Evolutionary conservation across 2,329 filamentous ascomycete species (phyloP).

Genomic region (Ophiosphaerella herpotricha): DNA sequence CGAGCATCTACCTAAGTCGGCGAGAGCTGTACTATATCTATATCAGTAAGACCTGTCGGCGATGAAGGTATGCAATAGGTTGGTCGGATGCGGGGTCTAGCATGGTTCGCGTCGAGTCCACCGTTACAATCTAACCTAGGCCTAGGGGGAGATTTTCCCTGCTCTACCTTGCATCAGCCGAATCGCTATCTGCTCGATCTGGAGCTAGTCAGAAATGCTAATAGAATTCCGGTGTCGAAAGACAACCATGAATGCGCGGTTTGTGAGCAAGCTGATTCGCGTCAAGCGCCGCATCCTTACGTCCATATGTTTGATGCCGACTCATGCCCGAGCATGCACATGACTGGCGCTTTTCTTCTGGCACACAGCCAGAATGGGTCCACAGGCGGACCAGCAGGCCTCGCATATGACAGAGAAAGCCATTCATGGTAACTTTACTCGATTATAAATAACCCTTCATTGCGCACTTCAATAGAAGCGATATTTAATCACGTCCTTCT

Average conservation of each 20-base stretch:
- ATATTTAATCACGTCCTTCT: too few relatives aligned
- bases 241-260: conserved; percentile 16
- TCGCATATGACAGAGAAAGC: too few relatives aligned
- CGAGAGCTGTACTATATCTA: conserved; percentile 37
- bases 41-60: conserved; percentile 27
- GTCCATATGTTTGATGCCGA: conserved; percentile 24
- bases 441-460: too few relatives aligned
- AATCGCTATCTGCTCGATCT: conserved; percentile 36
- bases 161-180: conserved; percentile 33
- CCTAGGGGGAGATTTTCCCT: conserved; percentile 27
- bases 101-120: conserved; percentile 42
- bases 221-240: conserved; percentile 22
- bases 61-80: conserved; percentile 26
- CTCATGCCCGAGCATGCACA: conserved; percentile 34
- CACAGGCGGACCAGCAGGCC: too few relatives aligned
- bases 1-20: conserved; percentile 28
- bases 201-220: conserved; percentile 33
- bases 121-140: conserved; percentile 30
- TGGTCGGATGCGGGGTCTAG: conserved; percentile 41
- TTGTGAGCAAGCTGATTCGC: conserved; percentile 10
- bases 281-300: conserved; percentile 28
- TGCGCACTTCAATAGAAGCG: too few relatives aligned
- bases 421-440: too few relatives aligned
- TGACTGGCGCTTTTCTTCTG: conserved; percentile 28
- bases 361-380: too few relatives aligned